Evolutionary conservation across 2,329 filamentous ascomycete genomes (phyloP), one percentile per base, ranked within the genome.

Genomic region (Sclerotinia spermophila): DNA sequence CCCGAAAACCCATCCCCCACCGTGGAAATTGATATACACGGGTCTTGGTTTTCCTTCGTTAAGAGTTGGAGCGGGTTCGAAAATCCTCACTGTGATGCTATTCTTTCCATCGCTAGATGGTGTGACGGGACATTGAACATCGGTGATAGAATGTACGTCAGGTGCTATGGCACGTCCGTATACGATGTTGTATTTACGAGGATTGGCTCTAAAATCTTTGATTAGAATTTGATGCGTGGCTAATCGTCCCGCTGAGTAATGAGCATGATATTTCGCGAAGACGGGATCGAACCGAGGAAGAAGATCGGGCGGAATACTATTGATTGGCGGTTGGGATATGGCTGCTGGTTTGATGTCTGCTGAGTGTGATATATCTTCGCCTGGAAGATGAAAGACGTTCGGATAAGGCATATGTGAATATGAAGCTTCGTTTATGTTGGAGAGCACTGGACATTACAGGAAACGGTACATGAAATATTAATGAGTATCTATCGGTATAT

Each of bases 191-290:
- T 82, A 83, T 67, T 79, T 80, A n/a, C 74, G 71, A 33, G 82
- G 82, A 56, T 83, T 76, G 30, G 78, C 78, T 62, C 81, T 80
- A 69, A 79, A 81, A 10, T 79, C 60, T 38, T 75, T 67, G n/a
- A 76, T 75, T 19, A 72, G 72, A 6, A 77, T 62, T 75, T 83
- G 81, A 59, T 83, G 81, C 1, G 80, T 82, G 65, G 81, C 78
- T 6, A 82, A 76, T 44, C 81, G 80, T 19, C 81, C 82, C 2
- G 77, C 80, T 68, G 80, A 82, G 76, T 82, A 80, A 69, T 80
- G 80, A 70, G 82, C 80, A 74, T 82, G 82, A 75, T 82, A 78
- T 64, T 81, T 78, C 38, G 82, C 77, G 66, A 81, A 83, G 51
- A 78, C 75, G 2, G 81, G 80, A 56, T 83, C 82, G 71, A 81